These are phyloP conservation scores for Luvunga scandens DNA, from an alignment of 345 rosid genomes.

Conservation along the genomic window DNA sequence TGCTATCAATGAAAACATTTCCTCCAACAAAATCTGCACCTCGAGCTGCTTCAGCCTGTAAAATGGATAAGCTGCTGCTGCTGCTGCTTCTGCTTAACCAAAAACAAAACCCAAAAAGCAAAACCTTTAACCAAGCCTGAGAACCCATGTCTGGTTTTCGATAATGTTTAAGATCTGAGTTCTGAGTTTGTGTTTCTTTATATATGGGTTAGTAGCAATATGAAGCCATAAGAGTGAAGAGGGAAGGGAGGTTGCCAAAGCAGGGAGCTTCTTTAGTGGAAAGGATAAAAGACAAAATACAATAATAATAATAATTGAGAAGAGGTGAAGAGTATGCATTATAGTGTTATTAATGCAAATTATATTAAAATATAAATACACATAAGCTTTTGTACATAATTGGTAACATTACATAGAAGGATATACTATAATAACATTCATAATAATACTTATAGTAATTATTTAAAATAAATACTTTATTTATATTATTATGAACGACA, in stretches of 20 bases:
- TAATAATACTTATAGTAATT: no score
- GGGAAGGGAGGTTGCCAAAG: background rate
- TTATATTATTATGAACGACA: no score
- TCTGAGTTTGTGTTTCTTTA: background rate
- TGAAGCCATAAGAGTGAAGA: constrained; percentile 15
- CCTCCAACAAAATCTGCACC: constrained; percentile 29
- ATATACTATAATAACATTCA: no score
- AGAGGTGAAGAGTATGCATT: background rate
- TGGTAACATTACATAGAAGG: no score
- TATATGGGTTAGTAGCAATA: background rate
- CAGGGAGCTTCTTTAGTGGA: background rate
- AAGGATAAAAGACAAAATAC: background rate
- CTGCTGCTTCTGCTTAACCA: background rate
- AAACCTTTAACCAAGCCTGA: constrained; percentile 25
- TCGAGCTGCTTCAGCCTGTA: background rate
- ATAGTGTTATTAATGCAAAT: no score
- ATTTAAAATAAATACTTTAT: no score
- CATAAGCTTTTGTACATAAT: no score
- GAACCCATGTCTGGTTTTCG: constrained; percentile 35
- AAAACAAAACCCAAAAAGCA: constrained; percentile 30
- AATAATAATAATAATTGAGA: background rate
- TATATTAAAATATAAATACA: no score
- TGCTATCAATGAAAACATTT: constrained; percentile 53
- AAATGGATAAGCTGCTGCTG: constrained; percentile 2
- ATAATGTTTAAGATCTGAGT: constrained; percentile 19